Base-by-base conservation (phyloP, 192 early-diverging fungal species). In the Ambispora gerdemannii region DNA sequence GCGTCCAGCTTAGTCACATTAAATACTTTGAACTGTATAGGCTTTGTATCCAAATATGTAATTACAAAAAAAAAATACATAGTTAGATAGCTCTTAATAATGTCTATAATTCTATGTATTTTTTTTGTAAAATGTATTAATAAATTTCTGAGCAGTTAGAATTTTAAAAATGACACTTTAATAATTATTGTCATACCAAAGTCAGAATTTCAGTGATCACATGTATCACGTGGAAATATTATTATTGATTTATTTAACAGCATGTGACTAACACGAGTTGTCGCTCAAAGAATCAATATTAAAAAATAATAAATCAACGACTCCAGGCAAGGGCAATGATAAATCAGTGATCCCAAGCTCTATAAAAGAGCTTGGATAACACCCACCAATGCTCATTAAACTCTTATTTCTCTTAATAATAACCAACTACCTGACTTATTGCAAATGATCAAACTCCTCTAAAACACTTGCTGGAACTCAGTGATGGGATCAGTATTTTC, bases 401-500 rank as follows among this genome's bases (percentile, higher is more conserved):
- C 15, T 15, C 38, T 43, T 10, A 43, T 10, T 10, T 43, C 6
- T 43, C 15, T 15, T 43, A 6, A 43, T 10, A 43, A 10, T 43
- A 43, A 43, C 15, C 38, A 43, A 43, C 6, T 15, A 6, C 15
- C 15, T 10, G 15, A 10, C 6, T 15, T 43, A 43, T 10, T 43
- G 6, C 15, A 43, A 10, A 43, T 43, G 38, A 43, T 15, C 38
- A 43, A 43, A 43, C 38, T 43, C 38, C 15, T 43, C 7, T 15
- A 43, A 43, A 27, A 27, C 22, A 58, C n/a, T 58, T 4, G 2
- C 63, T 38, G 35, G 35, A 47, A 70, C 38, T 70, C 67, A 43
- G 33, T 52, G 28, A 28, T 70, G 31, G 1, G 52, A 70, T 33
- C 24, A 28, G 31, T 56, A 70, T 36, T 70, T 24, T 43, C 47